Base-by-base conservation (phyloP, 106 monocot species). In the Dendrobium nobile region DNA sequence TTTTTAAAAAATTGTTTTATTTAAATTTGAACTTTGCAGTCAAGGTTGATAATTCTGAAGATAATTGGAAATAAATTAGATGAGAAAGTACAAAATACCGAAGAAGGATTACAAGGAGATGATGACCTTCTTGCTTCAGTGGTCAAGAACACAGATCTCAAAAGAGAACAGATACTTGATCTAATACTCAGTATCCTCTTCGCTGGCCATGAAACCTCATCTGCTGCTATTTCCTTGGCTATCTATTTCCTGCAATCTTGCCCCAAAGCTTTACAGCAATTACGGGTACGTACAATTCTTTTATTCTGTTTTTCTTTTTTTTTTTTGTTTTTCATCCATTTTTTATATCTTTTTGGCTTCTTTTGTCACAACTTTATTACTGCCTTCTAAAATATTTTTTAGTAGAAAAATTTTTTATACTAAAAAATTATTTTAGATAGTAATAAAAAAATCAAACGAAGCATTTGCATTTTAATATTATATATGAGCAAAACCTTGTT, bases 141-240 rank as follows among this genome's bases (percentile, higher is more conserved):
- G 22, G 56, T 16, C 27, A 83, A 58, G 27, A 73, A 87, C 54
- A 51, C 84, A 4, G 45, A 80, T 31, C 79, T 90, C 13, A 83
- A 81, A 3, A 87, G 64, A 83, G 90, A 87, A 8, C 90, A 87
- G 77, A 90, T 82, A 18, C 80, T 90, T 54, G 87, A 90, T 78
- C 80, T 90, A 40, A 83, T 90, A 56, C 80, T 90, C 10, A 79
- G 87, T 83, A 84, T 90, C 83, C 87, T 90, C 76, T 90, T 90
- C 26, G 90, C 87, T 67, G 90, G 90, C 47, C 90, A 87, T 78
- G 90, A 90, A 72, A 90, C 90, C 31, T 75, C 87, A 0, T 87
- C 87, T 5, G 85, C 81, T 22, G 83, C 87, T 43, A 83, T 90
- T 61, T 56, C 82, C 47, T 79, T 87, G 9, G 90, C 85, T 17